Base-by-base conservation (phyloP, 78 protist species). In the Chrysochromulina parva region DNA sequence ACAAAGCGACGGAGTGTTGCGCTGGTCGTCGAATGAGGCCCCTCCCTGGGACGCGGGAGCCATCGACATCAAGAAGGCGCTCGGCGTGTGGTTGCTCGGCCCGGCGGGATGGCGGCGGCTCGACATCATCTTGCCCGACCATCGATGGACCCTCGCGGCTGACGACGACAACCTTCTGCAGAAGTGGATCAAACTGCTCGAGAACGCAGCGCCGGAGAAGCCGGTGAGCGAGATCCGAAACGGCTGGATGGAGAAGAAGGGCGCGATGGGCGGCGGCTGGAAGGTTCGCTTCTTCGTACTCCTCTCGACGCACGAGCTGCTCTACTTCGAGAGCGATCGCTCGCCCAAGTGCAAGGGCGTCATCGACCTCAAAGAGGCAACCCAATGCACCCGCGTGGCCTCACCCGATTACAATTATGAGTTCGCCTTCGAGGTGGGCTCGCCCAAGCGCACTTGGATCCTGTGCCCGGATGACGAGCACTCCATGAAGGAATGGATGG, bases 171-270 rank as follows among this genome's bases (percentile, higher is more conserved):
- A 3, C 20, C 3, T n/a, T 3, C 76, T 67, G 47, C 47, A 17
- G 10, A 17, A 3, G 48, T 67, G 76, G 76, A 11, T n/a, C 24
- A 3, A 67, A 11, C 76, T 67, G 47, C 76, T 67, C 50, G 76
- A 17, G 47, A n/a, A 3, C 16, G 76, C n/a, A 2, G 76, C 76
- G 48, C 76, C 76, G 11, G 76, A 67, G 76, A 17, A n/a, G 76
- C 76, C 76, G 14, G 76, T 67, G 48, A 26, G 48, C 76, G 76
- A 67, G 48, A 17, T 67, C 3, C 76, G 76, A 28, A 67, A n/a
- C 76, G 76, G 76, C 76, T 67, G 76, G 76, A 67, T 67, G 76
- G 76, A 67, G 76, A 67, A 67, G 48, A 22, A n/a, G 50, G 76
- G 76, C 28, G 48, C 28, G 48, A n/a, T n/a, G 50, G 48, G 48